Percentiles rank a stretch among this genome's conserved stretches.
phyloP scores from a whole-genome alignment of 1,284 basidiomycete genomes.

The Cryptococcus hybrid region DNA sequence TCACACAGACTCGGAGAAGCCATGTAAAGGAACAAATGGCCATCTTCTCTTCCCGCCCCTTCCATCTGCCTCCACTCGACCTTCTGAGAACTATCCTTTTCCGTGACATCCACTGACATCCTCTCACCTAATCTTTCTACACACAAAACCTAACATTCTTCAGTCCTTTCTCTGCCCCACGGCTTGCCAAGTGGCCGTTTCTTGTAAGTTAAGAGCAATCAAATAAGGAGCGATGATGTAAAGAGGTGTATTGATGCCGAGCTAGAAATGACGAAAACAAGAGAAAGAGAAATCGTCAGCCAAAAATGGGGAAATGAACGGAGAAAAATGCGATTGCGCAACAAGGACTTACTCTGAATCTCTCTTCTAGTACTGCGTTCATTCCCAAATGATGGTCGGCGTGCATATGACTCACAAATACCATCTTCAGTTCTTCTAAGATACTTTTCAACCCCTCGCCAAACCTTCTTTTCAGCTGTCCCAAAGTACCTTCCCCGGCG shows the following conservation, averaged over 20 bases:
- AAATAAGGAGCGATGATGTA: slow-evolving; percentile 61
- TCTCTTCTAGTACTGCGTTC: slow-evolving; percentile 67
- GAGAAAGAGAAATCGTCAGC: background rate
- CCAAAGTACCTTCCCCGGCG: slow-evolving; percentile 86
- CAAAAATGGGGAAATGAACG: background rate
- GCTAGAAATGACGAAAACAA: slow-evolving; percentile 9
- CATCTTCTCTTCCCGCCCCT: slow-evolving; percentile 8
- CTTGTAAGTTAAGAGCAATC: slow-evolving; percentile 51
- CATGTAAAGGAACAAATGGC: slow-evolving; percentile 19
- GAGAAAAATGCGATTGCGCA: too few species aligned
- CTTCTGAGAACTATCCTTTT: slow-evolving; percentile 4
- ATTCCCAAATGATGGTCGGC: slow-evolving; percentile 91
- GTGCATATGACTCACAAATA: slow-evolving; percentile 89
- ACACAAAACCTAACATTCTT: slow-evolving; percentile 41
- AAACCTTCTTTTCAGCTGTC: slow-evolving; percentile 77
- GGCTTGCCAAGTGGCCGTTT: slow-evolving; percentile 37
- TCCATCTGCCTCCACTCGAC: slow-evolving; percentile 12
- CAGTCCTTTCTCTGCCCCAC: slow-evolving; percentile 26
- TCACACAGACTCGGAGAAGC: background rate
- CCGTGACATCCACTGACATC: slow-evolving; percentile 7
- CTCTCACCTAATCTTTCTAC: slow-evolving; percentile 19
- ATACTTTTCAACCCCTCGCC: slow-evolving; percentile 51
- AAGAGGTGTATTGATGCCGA: slow-evolving; percentile 47
- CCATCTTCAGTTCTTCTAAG: slow-evolving; percentile 68
- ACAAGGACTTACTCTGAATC: slow-evolving; percentile 60